Conservation (phyloP, 352 stramenopile genomes). For the Pythium sp. region DNA sequence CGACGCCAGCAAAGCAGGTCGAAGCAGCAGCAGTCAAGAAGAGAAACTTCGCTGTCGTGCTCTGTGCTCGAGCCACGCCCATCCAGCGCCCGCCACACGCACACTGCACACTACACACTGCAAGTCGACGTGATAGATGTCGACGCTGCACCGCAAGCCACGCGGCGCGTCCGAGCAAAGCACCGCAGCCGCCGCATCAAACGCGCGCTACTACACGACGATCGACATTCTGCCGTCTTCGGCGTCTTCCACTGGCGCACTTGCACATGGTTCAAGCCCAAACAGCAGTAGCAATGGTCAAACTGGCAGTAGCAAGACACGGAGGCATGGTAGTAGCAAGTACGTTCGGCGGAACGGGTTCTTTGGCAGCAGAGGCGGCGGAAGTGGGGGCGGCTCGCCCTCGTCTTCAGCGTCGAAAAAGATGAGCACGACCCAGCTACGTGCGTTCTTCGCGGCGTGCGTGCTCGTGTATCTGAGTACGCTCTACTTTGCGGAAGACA, state of each 20-base stretch:
- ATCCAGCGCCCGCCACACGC: not conserved
- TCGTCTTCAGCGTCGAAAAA: constrained; percentile 6
- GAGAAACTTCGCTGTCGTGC: not conserved
- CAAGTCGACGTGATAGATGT: not conserved
- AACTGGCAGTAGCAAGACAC: constrained; percentile 10
- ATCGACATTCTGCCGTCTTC: constrained; percentile 11
- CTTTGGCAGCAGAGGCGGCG: not conserved
- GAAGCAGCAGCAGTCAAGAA: not conserved
- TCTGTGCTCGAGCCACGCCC: not conserved
- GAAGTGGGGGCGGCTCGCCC: not conserved
- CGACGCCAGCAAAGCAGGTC: not conserved
- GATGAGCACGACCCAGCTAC: constrained; percentile 21
- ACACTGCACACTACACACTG: too few relatives aligned
- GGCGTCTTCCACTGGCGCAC: not conserved
- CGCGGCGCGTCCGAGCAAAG: constrained; percentile 4
- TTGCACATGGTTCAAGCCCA: not conserved
- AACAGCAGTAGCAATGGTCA: not conserved
- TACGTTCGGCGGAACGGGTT: constrained; percentile 9
- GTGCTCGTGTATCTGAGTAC: constrained; percentile 19
- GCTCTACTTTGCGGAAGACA: constrained; percentile 19
- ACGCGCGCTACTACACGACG: constrained; percentile 11
- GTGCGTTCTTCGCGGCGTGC: constrained; percentile 19
- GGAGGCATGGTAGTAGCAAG: constrained; percentile 2
- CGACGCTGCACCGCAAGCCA: constrained; percentile 15
- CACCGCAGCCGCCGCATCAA: not conserved